Conservation (phyloP, 768 basidiomycete genomes). For the Saitozyma podzolica region DNA sequence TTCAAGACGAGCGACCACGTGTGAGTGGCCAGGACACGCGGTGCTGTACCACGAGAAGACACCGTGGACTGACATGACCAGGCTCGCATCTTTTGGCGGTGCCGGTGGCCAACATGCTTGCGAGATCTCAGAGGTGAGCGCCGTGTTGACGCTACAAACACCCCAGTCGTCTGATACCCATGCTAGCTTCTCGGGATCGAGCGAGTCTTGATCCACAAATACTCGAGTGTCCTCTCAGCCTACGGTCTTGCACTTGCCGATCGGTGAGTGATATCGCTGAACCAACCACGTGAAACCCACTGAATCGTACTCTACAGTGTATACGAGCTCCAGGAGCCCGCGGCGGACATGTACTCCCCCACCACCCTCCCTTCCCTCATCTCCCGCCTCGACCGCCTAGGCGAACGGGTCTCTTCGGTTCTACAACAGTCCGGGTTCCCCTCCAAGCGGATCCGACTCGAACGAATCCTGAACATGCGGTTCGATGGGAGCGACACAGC, state of each 20-base stretch:
- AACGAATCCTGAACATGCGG: constrained; percentile 59
- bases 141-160: background rate
- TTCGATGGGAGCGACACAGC: constrained; percentile 66
- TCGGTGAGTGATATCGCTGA: constrained; percentile 21
- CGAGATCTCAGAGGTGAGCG: constrained; percentile 37
- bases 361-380: constrained; percentile 61
- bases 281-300: background rate
- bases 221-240: constrained; percentile 89
- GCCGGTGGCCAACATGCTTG: constrained; percentile 50
- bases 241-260: constrained; percentile 71
- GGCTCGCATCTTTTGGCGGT: constrained; percentile 51
- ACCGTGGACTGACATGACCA: constrained; percentile 4
- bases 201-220: constrained; percentile 55
- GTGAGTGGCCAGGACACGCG: constrained; percentile 38
- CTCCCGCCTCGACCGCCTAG: constrained; percentile 68
- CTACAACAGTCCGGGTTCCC: constrained; percentile 80
- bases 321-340: constrained; percentile 80
- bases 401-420: constrained; percentile 64
- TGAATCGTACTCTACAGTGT: constrained; percentile 6
- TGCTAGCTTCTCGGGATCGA: constrained; percentile 11
- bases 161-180: background rate
- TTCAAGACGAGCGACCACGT: constrained; percentile 75
- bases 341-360: constrained; percentile 70
- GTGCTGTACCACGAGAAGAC: too few relatives aligned
- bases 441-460: constrained; percentile 67